Conservation (phyloP, 495 filamentous ascomycete genomes). For the Trichoderma asperelloides region DNA sequence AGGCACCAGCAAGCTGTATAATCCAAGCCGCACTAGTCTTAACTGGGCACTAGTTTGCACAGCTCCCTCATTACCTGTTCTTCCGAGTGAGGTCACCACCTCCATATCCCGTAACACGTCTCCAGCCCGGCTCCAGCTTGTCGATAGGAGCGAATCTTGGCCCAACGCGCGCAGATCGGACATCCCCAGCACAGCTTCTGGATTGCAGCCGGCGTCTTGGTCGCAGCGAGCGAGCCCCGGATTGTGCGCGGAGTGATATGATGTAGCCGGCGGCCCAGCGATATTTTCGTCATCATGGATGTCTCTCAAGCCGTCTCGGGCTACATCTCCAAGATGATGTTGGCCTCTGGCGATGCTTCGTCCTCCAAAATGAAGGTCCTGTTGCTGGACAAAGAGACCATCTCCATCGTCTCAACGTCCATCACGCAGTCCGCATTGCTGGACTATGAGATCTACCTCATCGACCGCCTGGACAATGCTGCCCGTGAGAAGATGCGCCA, state of each 20-base stretch:
- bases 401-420: slow-evolving; percentile 85
- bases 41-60: not conserved
- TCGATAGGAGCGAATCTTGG: not conserved
- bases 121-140: slow-evolving; percentile 3
- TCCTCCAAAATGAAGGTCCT: slow-evolving; percentile 96
- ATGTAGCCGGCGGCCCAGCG: not conserved
- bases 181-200: not conserved
- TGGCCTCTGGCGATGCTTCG: slow-evolving; percentile 61
- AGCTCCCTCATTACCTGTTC: not conserved
- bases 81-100: slow-evolving; percentile 4
- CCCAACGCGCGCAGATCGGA: slow-evolving; percentile 9
- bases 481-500: slow-evolving; percentile 97
- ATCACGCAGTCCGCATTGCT: slow-evolving; percentile 94
- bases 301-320: slow-evolving; percentile 83
- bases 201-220: not conserved
- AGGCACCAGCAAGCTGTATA: no score
- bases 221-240: not conserved
- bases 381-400: slow-evolving; percentile 88
- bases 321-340: slow-evolving; percentile 97
- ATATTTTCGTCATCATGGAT: slow-evolving; percentile 57
- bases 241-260: slow-evolving; percentile 6
- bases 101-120: not conserved
- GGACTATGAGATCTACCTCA: slow-evolving; percentile 95
- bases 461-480: slow-evolving; percentile 85
- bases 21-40: not conserved